Conservation (phyloP, 176 grass and related monocot genomes). For the Triticum timopheevii region DNA sequence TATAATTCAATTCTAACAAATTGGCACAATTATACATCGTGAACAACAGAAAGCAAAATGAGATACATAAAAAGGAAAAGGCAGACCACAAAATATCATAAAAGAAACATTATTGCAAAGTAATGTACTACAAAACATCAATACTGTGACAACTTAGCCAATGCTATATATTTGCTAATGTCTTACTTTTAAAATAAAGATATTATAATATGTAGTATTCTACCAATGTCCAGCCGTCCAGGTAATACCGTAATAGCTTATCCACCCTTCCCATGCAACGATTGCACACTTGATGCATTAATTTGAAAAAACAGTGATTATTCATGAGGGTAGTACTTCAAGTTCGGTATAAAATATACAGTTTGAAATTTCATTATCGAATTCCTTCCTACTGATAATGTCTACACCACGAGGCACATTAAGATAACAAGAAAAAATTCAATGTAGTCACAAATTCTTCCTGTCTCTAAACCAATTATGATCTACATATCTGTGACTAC, state of each 20-base stretch:
- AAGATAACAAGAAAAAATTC: neutral
- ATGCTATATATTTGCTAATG: neutral
- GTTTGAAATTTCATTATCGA: neutral
- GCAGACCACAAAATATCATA: neutral
- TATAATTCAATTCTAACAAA: slow-evolving; percentile 8
- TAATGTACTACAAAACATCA: neutral
- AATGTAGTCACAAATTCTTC: neutral
- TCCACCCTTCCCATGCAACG: neutral
- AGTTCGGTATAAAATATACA: neutral
- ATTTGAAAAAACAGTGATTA: neutral
- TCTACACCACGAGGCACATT: neutral
- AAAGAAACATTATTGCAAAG: neutral
- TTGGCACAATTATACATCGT: neutral
- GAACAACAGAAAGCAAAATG: neutral
- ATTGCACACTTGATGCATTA: neutral
- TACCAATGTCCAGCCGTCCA: neutral
- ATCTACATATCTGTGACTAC: neutral
- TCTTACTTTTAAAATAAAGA: neutral
- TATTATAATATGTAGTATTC: neutral
- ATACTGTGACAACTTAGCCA: neutral
- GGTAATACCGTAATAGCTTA: neutral
- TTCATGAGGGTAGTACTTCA: neutral
- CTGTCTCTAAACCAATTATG: neutral
- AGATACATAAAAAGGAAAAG: neutral
- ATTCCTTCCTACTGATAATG: neutral